Percentiles rank a stretch among this genome's conserved stretches.
These are phyloP conservation scores for Aspergillus conjunctus DNA, from an alignment of 495 filamentous ascomycete genomes.

Conservation along the genomic window DNA sequence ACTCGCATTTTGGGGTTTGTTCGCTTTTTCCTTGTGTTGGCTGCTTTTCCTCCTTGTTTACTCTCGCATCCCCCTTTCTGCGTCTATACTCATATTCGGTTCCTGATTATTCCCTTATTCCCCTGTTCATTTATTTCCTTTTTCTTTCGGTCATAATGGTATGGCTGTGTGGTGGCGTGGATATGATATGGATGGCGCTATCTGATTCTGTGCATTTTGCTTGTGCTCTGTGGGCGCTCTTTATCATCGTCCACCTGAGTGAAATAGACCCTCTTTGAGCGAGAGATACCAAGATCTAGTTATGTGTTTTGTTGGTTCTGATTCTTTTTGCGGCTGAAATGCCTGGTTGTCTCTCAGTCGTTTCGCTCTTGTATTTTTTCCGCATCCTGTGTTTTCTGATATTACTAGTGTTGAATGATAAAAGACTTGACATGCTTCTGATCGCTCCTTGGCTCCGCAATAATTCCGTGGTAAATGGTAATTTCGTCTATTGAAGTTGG, in stretches of 20 bases:
- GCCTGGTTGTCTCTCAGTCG: slow-evolving; percentile 12
- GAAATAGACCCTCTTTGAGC: slow-evolving; percentile 51
- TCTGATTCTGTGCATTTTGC: slow-evolving; percentile 40
- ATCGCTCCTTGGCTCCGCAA: not conserved
- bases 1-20: slow-evolving; percentile 26
- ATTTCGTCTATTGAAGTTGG: not conserved
- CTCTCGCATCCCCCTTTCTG: slow-evolving; percentile 20
- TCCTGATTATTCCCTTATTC: slow-evolving; percentile 22
- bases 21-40: slow-evolving; percentile 27
- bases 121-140: slow-evolving; percentile 37
- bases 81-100: slow-evolving; percentile 18
- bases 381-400: not conserved
- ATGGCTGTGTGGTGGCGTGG: slow-evolving; percentile 40
- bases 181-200: slow-evolving; percentile 48
- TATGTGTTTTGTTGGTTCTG: slow-evolving; percentile 25
- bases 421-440: not conserved
- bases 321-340: slow-evolving; percentile 13
- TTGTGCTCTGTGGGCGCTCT: slow-evolving; percentile 33
- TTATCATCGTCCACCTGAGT: slow-evolving; percentile 39
- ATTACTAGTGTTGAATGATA: not conserved
- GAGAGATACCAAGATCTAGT: slow-evolving; percentile 52
- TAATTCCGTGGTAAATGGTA: not conserved
- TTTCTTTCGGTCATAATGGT: slow-evolving; percentile 30
- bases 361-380: slow-evolving; percentile 14
- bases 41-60: slow-evolving; percentile 30